These are phyloP conservation scores for Clavispora phyllophila DNA, from an alignment of 805 yeast species.

Conservation along the genomic window DNA sequence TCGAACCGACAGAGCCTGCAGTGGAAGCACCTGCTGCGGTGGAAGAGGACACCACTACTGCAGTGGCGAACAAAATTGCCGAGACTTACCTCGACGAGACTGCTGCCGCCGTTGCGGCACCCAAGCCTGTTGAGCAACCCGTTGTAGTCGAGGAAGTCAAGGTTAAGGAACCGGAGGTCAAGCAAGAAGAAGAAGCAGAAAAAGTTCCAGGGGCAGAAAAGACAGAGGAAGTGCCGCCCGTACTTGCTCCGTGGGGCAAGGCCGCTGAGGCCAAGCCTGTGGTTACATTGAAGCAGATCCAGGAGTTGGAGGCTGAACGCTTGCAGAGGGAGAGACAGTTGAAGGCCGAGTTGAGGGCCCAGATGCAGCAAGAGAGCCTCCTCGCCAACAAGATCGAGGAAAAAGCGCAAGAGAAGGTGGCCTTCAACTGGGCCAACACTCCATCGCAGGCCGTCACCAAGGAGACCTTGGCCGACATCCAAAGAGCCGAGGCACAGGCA, in stretches of 20 bases:
- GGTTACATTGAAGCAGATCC: constrained; percentile 49
- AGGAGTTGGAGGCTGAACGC: constrained; percentile 44
- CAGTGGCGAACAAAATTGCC: background rate
- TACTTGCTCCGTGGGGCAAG: constrained; percentile 55
- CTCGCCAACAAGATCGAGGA: constrained; percentile 23
- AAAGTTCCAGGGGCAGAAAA: background rate
- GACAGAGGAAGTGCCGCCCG: constrained; percentile 1
- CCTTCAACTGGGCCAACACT: constrained; percentile 42
- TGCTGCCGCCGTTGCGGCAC: no score
- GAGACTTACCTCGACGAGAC: background rate
- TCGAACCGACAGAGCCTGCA: background rate
- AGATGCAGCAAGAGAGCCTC: constrained; percentile 21
- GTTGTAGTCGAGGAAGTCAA: background rate
- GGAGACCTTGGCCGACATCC: constrained; percentile 58
- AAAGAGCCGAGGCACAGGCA: constrained; percentile 43
- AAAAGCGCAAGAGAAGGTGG: constrained; percentile 17
- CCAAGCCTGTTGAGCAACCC: background rate
- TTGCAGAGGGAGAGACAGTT: constrained; percentile 33
- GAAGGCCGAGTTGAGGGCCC: constrained; percentile 23
- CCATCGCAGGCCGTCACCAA: constrained; percentile 26
- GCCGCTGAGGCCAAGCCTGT: constrained; percentile 28
- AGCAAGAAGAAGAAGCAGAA: background rate
- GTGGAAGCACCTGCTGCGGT: background rate
- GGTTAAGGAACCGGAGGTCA: background rate
- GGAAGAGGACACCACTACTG: background rate